These are phyloP conservation scores for Scheffersomyces ergatensis DNA, from an alignment of 805 yeast species.

Conservation along the genomic window DNA sequence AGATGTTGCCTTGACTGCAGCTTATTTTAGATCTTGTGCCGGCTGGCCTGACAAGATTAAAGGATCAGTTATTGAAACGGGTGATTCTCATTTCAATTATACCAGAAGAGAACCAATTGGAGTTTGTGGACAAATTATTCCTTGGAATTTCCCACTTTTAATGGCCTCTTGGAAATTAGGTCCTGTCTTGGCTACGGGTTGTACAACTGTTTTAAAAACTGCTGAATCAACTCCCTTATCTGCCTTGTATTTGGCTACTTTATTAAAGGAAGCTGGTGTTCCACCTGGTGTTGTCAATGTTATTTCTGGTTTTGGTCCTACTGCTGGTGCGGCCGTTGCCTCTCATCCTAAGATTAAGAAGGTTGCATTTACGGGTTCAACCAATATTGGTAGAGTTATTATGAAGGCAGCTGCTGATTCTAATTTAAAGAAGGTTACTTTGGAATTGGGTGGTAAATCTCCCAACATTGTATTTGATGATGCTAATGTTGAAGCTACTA, in stretches of 20 bases:
- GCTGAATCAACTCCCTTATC: constrained; percentile 93
- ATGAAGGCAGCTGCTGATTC: constrained; percentile 78
- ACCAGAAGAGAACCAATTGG: constrained; percentile 89
- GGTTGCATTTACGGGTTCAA: constrained; percentile 94
- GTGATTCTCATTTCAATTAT: constrained; percentile 68
- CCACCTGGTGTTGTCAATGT: constrained; percentile 91
- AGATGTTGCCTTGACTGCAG: constrained; percentile 69
- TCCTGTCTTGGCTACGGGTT: constrained; percentile 90
- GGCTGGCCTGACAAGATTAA: constrained; percentile 89
- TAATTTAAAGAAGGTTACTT: constrained; percentile 83
- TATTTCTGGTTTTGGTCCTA: constrained; percentile 82
- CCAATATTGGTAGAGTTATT: constrained; percentile 82
- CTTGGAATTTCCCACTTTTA: constrained; percentile 95
- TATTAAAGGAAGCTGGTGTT: constrained; percentile 77
- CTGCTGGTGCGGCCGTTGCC: constrained; percentile 78
- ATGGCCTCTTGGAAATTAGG: constrained; percentile 96
- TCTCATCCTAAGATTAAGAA: constrained; percentile 80
- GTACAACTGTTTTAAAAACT: constrained; percentile 82
- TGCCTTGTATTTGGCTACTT: constrained; percentile 70
- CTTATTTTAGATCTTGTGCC: constrained; percentile 78
- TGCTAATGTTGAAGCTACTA: constrained; percentile 75
- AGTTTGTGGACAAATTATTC: constrained; percentile 93
- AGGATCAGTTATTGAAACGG: constrained; percentile 77
- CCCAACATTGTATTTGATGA: constrained; percentile 88
- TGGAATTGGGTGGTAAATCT: constrained; percentile 96